These are phyloP conservation scores for Amoebophrya sp. DNA, from an alignment of 169 alveolate genomes.

Conservation along the genomic window DNA sequence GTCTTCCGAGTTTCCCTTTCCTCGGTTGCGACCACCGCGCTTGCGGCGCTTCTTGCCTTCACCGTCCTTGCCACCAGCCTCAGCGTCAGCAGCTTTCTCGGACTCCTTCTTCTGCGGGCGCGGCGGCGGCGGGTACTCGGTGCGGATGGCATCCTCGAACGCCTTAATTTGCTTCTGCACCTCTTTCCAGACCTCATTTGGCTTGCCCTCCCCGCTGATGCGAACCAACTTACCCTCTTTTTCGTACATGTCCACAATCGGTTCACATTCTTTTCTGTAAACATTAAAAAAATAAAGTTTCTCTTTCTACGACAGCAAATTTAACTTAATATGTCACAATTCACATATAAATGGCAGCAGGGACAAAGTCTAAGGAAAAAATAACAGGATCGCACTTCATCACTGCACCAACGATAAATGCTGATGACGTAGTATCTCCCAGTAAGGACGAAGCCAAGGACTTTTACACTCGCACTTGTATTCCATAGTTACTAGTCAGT, in stretches of 20 bases:
- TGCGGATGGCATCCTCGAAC: not conserved
- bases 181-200: not conserved
- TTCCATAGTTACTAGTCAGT: not conserved
- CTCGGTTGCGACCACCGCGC: too few relatives aligned
- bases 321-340: too few relatives aligned
- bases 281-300: too few relatives aligned
- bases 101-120: not conserved
- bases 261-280: not conserved
- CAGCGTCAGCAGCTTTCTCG: too few relatives aligned
- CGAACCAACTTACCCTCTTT: not conserved
- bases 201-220: not conserved
- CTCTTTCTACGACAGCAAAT: too few relatives aligned
- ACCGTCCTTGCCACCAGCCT: not conserved
- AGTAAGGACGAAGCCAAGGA: not conserved
- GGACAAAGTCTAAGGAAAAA: too few relatives aligned
- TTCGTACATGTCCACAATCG: constrained; percentile 3
- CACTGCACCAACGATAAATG: too few relatives aligned
- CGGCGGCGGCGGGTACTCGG: not conserved
- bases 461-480: not conserved
- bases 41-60: too few relatives aligned
- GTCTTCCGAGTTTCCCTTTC: too few relatives aligned
- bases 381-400: too few relatives aligned
- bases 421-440: not conserved
- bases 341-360: not conserved
- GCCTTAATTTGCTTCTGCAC: not conserved